phyloP scores from a whole-genome alignment of 306 rosid species.

The Prinsepia uniflora region DNA sequence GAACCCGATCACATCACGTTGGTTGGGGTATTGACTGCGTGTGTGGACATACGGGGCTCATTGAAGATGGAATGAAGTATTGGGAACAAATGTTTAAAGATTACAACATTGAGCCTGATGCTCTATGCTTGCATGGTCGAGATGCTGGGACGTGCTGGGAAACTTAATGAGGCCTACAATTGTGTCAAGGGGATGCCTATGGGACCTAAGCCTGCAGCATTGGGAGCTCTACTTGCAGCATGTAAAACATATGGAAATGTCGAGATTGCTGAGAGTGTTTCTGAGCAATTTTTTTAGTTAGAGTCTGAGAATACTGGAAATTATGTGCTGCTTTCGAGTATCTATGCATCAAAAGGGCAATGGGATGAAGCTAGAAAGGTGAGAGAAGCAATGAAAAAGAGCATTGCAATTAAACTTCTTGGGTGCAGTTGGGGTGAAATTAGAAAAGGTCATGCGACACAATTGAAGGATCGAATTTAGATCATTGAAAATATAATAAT shows the following conservation, averaged over 20 bases:
- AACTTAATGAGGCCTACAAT: conserved; percentile 17
- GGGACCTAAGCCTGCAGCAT: conserved; percentile 25
- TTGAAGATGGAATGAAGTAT: conserved; percentile 21
- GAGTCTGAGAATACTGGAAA: conserved; percentile 27
- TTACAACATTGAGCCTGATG: conserved; percentile 20
- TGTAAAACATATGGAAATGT: conserved; percentile 27
- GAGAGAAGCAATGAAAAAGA: conserved; percentile 15
- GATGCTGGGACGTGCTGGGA: conserved; percentile 29
- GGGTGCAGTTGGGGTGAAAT: conserved; percentile 27
- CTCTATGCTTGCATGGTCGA: conserved; percentile 21
- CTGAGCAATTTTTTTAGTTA: conserved; percentile 25
- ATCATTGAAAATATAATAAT: background rate
- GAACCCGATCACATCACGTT: conserved; percentile 23
- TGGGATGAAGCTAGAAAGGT: conserved; percentile 23
- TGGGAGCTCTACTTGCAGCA: conserved; percentile 30
- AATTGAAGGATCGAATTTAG: background rate
- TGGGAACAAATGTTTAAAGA: conserved; percentile 25
- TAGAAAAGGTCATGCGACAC: conserved; percentile 4
- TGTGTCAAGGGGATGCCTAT: conserved; percentile 22
- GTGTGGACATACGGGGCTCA: conserved; percentile 22
- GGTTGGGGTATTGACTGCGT: conserved; percentile 29
- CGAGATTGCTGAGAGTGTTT: conserved; percentile 21
- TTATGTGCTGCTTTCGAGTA: conserved; percentile 26
- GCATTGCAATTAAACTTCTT: conserved; percentile 13
- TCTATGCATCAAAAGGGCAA: conserved; percentile 6